Conservation (phyloP, 805 yeast genomes). For the Candida sithepensis region DNA sequence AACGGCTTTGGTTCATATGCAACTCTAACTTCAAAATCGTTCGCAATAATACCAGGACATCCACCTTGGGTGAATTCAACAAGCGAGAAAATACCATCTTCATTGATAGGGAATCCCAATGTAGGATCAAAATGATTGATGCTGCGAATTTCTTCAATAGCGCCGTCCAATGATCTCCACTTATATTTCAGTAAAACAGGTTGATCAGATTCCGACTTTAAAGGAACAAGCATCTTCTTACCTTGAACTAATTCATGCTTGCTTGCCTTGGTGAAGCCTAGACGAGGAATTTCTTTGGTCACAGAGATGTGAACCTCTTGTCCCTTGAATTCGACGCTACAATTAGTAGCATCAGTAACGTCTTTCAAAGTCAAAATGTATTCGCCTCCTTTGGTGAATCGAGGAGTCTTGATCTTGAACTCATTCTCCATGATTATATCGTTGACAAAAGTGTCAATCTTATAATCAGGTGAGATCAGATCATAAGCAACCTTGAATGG, state of each 20-base stretch:
- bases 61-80: slow-evolving; percentile 38
- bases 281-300: slow-evolving; percentile 61
- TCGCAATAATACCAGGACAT: slow-evolving; percentile 40
- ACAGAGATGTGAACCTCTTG: slow-evolving; percentile 66
- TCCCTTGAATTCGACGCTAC: slow-evolving; percentile 66
- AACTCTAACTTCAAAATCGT: slow-evolving; percentile 20
- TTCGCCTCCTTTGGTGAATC: slow-evolving; percentile 64
- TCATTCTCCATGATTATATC: slow-evolving; percentile 36
- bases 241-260: slow-evolving; percentile 57
- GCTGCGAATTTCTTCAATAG: slow-evolving; percentile 4
- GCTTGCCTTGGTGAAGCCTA: slow-evolving; percentile 30
- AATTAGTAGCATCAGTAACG: slow-evolving; percentile 71
- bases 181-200: slow-evolving; percentile 31
- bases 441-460: slow-evolving; percentile 37
- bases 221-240: slow-evolving; percentile 52
- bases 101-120: slow-evolving; percentile 30
- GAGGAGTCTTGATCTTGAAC: slow-evolving; percentile 49
- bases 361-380: slow-evolving; percentile 61
- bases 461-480: slow-evolving; percentile 54
- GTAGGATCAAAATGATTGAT: slow-evolving; percentile 19
- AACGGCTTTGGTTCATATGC: slow-evolving; percentile 30
- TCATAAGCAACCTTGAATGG: slow-evolving; percentile 75
- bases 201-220: slow-evolving; percentile 33
- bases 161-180: slow-evolving; percentile 23
- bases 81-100: slow-evolving; percentile 43